Evolutionary conservation across 164 flowering plant species (phyloP).

Genomic region (Vitis riparia): DNA sequence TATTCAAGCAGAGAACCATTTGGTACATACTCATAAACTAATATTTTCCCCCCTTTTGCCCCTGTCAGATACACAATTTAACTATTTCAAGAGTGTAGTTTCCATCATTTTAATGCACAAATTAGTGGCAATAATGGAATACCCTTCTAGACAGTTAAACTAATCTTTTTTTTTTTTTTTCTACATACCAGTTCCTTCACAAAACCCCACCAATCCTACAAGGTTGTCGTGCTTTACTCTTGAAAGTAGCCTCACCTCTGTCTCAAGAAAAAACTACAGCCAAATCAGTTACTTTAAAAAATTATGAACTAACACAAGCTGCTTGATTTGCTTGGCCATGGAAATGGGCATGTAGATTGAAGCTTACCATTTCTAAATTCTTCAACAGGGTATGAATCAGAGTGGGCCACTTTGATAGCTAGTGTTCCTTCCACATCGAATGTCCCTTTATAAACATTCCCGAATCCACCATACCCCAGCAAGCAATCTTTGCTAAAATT

Average conservation of each 20-base stretch:
- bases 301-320: no score
- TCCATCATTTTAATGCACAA: no score
- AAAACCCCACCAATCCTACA: conserved; percentile 61
- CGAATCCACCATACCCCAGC: conserved; percentile 67
- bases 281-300: neutral
- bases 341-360: neutral
- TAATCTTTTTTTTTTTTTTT: no score
- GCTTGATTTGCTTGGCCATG: neutral
- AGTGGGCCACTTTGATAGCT: conserved; percentile 63
- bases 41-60: conserved; percentile 28
- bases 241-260: conserved; percentile 65
- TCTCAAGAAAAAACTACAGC: conserved; percentile 8
- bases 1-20: conserved; percentile 74
- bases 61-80: conserved; percentile 25
- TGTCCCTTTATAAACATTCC: conserved; percentile 60
- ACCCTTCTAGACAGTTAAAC: neutral
- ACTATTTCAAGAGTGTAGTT: neutral
- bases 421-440: conserved; percentile 42
- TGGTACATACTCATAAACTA: conserved; percentile 68
- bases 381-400: conserved; percentile 38
- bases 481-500: conserved; percentile 57
- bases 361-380: conserved; percentile 68
- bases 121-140: neutral
- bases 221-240: conserved; percentile 66
- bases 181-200: conserved; percentile 53